Evolutionary conservation across 1,284 basidiomycete genomes (phyloP).

Genomic region (Ganoderma multipileum): DNA sequence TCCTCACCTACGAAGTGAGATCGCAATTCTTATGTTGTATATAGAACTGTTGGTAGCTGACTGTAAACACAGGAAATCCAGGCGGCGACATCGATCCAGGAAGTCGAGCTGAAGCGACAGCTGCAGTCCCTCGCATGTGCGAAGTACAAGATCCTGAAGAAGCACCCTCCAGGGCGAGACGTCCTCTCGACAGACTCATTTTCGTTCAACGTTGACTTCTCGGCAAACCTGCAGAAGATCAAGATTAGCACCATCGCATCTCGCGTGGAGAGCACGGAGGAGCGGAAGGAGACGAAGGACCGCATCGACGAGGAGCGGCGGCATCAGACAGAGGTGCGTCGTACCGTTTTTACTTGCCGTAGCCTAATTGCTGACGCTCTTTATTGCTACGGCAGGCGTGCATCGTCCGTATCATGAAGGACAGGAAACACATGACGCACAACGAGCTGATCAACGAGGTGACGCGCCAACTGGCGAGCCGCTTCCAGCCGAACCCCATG

Average conservation of each 20-base stretch:
- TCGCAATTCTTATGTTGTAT: too few relatives aligned
- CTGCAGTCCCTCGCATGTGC: conserved; percentile 96
- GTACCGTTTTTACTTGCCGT: not conserved
- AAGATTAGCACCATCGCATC: conserved; percentile 93
- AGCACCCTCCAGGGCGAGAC: conserved; percentile 90
- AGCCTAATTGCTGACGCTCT: not conserved
- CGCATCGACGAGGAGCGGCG: conserved; percentile 93
- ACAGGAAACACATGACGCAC: conserved; percentile 89
- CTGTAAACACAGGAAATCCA: conserved; percentile 64
- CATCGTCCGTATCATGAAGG: conserved; percentile 98
- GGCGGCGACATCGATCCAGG: conserved; percentile 76
- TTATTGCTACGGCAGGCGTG: conserved; percentile 72
- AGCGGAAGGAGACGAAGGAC: conserved; percentile 90
- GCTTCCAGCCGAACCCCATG: conserved; percentile 88
- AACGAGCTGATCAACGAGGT: conserved; percentile 94
- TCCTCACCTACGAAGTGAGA: conserved; percentile 75
- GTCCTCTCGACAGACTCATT: conserved; percentile 82
- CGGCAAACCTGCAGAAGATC: conserved; percentile 85
- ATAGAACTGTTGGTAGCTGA: not conserved
- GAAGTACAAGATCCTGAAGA: conserved; percentile 94
- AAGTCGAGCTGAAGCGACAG: conserved; percentile 86
- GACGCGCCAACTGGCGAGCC: conserved; percentile 81
- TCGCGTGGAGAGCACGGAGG: conserved; percentile 86
- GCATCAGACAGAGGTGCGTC: conserved; percentile 85
- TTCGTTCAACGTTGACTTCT: conserved; percentile 88